Evolutionary conservation across 208 protist species (phyloP).

Genomic region (Acanthamoeba triangularis): DNA sequence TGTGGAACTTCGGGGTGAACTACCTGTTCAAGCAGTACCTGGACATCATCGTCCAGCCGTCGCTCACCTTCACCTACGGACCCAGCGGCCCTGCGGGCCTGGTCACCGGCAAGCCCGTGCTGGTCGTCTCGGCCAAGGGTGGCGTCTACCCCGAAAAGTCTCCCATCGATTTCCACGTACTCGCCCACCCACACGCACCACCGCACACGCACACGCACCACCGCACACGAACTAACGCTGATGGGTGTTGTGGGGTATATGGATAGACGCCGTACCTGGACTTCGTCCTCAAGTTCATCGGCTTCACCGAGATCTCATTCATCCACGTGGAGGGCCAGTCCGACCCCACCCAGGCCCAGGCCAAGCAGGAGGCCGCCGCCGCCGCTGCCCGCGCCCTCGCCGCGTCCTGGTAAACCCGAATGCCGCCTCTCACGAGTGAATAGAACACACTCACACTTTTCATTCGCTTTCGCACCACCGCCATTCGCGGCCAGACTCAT

Average conservation of each 20-base stretch:
- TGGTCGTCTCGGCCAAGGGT: background rate
- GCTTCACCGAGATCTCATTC: background rate
- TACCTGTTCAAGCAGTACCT: background rate
- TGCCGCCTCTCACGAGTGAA: no score
- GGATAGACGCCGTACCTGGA: background rate
- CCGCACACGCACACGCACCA: background rate
- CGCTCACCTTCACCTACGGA: background rate
- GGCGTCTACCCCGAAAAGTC: background rate
- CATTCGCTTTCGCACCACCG: no score
- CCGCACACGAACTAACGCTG: background rate
- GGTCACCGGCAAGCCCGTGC: constrained; percentile 11
- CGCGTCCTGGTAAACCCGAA: background rate
- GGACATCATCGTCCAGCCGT: background rate
- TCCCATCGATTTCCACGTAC: background rate
- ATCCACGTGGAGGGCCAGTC: background rate
- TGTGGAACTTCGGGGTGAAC: background rate
- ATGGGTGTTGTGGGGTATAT: background rate
- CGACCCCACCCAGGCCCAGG: background rate
- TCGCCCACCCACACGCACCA: background rate
- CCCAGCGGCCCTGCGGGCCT: background rate
- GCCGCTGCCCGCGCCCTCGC: background rate
- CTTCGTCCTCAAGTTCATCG: background rate
- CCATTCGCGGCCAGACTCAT: no score
- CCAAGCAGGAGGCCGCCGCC: background rate
- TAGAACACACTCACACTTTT: no score